Base-by-base conservation (phyloP, 768 basidiomycete genomes). In the Phlebiopsis gigantea region DNA sequence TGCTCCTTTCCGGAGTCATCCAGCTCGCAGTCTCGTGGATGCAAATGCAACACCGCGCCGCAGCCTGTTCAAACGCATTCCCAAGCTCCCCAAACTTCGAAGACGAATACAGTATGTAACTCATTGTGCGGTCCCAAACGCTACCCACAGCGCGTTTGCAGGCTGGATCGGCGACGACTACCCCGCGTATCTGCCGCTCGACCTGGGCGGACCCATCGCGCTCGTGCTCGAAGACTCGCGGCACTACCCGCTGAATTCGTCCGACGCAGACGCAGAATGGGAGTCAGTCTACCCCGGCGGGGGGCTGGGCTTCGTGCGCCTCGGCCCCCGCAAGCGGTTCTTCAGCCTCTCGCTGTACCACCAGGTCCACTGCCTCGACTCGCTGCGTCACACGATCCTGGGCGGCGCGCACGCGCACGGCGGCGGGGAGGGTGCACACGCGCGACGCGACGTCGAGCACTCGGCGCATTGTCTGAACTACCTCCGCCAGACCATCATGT, bases 391-490 rank as follows among this genome's bases (percentile, higher is more conserved):
- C 9, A 65, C 68, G 5, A 62, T 70, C 41, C 61, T 65, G 14
- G 57, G 52, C 4, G 46, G 49, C 3, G 46, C 9, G 1, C 46
- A 49, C 1, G 56, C 46, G 17, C 51, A 58, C 52, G 30, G 14
- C 8, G 47, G 25, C 12, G 21, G n/a, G 30, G 44, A 55, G 25
- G 30, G 44, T 6, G 12, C 17, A 3, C 30, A 31, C n/a, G 45
- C 29, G 28, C 46, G 39, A 46, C 19, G 57, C 5, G 54, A 51
- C 24, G 55, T 54, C 14, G 61, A 62, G 44, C 71, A 71, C 51
- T 61, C 64, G 2, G 61, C 65, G 26, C 72, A 72, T 45, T 73
- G 72, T 55, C 62, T 72, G 34, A 68, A 71, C 53, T 68, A 71
- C 28, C 52, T 73, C 5, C 55, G 71, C 5, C 71, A 73, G 59